phyloP scores from a whole-genome alignment of 2,329 filamentous ascomycete genomes.

The Massarina eburnea region DNA sequence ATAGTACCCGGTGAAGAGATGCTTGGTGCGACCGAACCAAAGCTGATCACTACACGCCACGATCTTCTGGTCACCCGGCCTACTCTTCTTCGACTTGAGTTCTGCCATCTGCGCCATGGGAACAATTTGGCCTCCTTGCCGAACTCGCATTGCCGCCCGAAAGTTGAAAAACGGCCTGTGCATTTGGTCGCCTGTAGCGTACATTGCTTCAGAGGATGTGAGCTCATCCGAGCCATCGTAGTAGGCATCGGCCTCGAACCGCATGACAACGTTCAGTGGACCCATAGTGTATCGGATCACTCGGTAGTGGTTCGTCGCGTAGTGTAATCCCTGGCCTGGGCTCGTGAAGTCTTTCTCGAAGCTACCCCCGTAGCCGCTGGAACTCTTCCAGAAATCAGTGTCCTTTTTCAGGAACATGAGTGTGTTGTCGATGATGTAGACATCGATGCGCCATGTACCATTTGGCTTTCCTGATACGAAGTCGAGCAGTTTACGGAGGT shows the following conservation, averaged over 20 bases:
- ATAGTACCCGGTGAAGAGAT: constrained; percentile 26
- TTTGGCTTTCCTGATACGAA: constrained; percentile 27
- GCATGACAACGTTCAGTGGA: constrained; percentile 24
- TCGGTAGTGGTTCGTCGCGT: constrained; percentile 33
- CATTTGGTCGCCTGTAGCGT: constrained; percentile 15
- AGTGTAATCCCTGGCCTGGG: constrained; percentile 20
- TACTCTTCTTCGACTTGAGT: constrained; percentile 22
- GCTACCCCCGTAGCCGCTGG: constrained; percentile 23
- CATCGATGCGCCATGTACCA: constrained; percentile 27
- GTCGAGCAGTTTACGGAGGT: constrained; percentile 27
- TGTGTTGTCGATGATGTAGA: constrained; percentile 24
- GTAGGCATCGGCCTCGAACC: constrained; percentile 33
- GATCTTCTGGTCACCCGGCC: constrained; percentile 3
- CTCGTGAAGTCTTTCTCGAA: constrained; percentile 32
- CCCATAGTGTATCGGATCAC: constrained; percentile 32
- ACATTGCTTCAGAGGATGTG: constrained; percentile 7
- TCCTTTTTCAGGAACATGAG: constrained; percentile 31
- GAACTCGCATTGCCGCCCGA: constrained; percentile 18
- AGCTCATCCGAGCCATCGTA: constrained; percentile 17
- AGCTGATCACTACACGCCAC: constrained; percentile 30
- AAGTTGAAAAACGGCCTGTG: constrained; percentile 16
- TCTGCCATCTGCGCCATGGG: constrained; percentile 26
- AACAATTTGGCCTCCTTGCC: constrained; percentile 28
- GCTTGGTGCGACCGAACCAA: constrained; percentile 34
- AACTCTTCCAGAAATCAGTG: constrained; percentile 23